A percentile compares a stretch with the other conserved stretches of the same genome.
Conservation (phyloP, 768 basidiomycete genomes). For the Aureoboletus auriporus region DNA sequence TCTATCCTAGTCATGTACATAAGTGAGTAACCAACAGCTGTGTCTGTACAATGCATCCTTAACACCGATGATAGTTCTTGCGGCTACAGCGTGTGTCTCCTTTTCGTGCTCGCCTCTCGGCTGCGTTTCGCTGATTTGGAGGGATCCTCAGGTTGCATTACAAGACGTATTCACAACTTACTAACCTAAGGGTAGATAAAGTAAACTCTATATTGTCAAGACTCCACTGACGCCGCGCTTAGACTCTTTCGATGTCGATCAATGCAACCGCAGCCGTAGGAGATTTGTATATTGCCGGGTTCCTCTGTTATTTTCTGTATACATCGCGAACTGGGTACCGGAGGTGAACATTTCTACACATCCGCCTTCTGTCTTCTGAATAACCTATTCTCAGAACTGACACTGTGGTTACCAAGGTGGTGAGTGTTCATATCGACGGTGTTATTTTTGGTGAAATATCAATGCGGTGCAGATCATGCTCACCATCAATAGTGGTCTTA, state of each 20-base stretch:
- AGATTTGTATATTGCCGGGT: constrained; percentile 46
- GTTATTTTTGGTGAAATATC: neutral
- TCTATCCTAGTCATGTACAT: no score
- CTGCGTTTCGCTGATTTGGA: constrained; percentile 6
- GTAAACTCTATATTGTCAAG: neutral
- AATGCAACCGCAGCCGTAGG: constrained; percentile 46
- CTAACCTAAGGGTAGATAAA: constrained; percentile 37
- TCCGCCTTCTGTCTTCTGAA: neutral
- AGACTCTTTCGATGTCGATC: constrained; percentile 44
- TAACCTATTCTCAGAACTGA: constrained; percentile 32
- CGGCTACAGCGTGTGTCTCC: constrained; percentile 32
- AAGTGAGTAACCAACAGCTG: constrained; percentile 21
- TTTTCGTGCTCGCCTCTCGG: neutral
- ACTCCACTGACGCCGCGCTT: neutral
- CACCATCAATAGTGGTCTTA: constrained; percentile 40
- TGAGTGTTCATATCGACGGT: neutral
- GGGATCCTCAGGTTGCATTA: constrained; percentile 38
- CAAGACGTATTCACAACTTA: constrained; percentile 41
- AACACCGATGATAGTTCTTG: constrained; percentile 28
- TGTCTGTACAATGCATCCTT: neutral
- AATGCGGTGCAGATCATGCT: constrained; percentile 39
- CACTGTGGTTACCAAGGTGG: constrained; percentile 45
- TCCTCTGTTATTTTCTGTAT: constrained; percentile 44
- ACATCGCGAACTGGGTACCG: constrained; percentile 49
- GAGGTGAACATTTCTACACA: constrained; percentile 21